A percentile compares a stretch with the other conserved stretches of the same genome.
Evolutionary conservation across 306 rosid species (phyloP).

Genomic region (Elaeagnus macrophylla): DNA sequence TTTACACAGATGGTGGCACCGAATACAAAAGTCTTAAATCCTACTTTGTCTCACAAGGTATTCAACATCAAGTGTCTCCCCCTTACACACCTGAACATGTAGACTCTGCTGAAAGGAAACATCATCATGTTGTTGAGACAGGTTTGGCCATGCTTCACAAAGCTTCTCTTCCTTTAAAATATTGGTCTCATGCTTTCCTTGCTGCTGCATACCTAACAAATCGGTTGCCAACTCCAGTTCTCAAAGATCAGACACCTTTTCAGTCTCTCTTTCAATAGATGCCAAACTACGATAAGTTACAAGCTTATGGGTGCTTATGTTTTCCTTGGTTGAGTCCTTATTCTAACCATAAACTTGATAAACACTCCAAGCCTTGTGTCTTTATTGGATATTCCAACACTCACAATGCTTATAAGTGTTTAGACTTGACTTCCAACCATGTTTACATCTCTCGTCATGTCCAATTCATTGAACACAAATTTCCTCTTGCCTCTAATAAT

Average conservation of each 20-base stretch:
- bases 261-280: neutral
- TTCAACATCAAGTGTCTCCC: neutral
- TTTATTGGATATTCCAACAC: neutral
- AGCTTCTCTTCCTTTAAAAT: neutral
- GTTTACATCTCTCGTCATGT: neutral
- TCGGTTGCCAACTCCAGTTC: neutral
- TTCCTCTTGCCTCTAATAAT: neutral
- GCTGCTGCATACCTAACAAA: neutral
- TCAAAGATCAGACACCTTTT: neutral
- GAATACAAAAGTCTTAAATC: neutral
- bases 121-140: neutral
- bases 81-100: neutral
- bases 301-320: neutral
- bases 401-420: neutral
- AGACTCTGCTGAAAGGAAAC: neutral
- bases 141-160: neutral
- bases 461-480: neutral
- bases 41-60: neutral
- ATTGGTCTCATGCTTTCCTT: neutral
- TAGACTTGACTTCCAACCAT: neutral
- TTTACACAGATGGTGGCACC: neutral
- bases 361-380: neutral
- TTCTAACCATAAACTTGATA: neutral
- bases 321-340: conserved; percentile 1
- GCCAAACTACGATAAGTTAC: neutral